Percentiles rank a stretch among this genome's conserved stretches.
Evolutionary conservation across 768 basidiomycete species (phyloP).

Genomic region (Trametes punicea): DNA sequence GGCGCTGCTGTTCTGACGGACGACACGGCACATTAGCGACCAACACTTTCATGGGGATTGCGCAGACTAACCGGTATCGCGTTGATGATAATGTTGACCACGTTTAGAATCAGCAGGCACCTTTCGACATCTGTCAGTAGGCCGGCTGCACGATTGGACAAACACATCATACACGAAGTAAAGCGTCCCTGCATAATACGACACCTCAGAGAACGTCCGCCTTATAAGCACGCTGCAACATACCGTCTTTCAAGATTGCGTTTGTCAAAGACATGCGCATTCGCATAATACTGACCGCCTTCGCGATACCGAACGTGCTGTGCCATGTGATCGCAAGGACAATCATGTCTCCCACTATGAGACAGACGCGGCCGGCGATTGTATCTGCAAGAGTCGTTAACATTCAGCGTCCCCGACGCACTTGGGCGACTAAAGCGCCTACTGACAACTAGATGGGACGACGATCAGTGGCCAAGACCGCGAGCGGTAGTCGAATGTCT

Average conservation of each 20-base stretch:
- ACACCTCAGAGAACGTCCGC: no score
- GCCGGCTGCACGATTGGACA: not conserved
- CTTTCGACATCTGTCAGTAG: not conserved
- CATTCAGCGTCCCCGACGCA: not conserved
- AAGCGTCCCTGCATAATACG: not conserved
- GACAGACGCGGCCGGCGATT: not conserved
- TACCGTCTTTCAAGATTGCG: conserved; percentile 8
- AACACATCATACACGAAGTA: not conserved
- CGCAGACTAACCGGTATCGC: not conserved
- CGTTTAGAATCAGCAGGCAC: conserved; percentile 4
- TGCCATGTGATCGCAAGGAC: conserved; percentile 8
- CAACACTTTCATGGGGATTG: no score
- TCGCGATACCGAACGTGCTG: conserved; percentile 4
- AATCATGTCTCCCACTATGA: conserved; percentile 7
- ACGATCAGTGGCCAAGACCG: no score
- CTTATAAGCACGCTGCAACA: not conserved
- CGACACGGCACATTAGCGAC: not conserved
- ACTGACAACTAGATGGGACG: conserved; percentile 1
- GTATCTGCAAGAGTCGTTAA: not conserved
- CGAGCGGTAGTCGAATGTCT: no score
- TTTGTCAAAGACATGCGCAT: conserved; percentile 7
- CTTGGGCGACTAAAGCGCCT: no score
- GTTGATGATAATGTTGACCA: conserved; percentile 8
- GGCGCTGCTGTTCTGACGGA: not conserved
- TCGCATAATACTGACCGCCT: not conserved